Percentiles rank a stretch among this genome's conserved stretches.
These are phyloP conservation scores for Arabidopsis lyrata DNA, from an alignment of 441 rosid species.

Conservation along the genomic window DNA sequence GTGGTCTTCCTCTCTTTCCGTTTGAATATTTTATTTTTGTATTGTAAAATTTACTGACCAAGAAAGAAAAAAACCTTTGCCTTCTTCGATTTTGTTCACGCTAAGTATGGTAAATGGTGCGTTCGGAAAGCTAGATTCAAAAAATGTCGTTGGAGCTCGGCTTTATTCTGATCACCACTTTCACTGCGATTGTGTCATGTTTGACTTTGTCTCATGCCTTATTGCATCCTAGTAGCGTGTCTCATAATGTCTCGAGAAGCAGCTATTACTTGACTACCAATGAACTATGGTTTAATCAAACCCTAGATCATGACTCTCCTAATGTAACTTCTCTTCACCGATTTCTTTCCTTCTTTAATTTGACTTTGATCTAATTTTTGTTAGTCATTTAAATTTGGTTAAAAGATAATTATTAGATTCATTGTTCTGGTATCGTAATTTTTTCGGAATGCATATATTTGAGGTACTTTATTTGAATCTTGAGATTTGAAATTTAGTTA, in stretches of 20 bases:
- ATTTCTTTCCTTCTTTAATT: background rate
- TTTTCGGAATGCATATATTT: background rate
- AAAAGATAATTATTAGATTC: background rate
- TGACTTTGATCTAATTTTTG: background rate
- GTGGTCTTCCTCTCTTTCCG: conserved; percentile 31
- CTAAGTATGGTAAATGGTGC: background rate
- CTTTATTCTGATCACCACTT: conserved; percentile 9
- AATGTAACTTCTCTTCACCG: conserved; percentile 46
- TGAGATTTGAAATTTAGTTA: background rate
- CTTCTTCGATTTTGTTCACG: background rate
- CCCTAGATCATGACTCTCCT: conserved; percentile 82
- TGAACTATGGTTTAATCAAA: conserved; percentile 84
- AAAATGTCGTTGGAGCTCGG: conserved; percentile 31
- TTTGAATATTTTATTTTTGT: background rate
- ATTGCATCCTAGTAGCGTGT: conserved; percentile 43
- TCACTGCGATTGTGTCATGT: background rate
- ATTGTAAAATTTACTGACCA: background rate
- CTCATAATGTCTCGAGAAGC: conserved; percentile 48
- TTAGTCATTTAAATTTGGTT: background rate
- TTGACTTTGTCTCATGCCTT: conserved; percentile 49
- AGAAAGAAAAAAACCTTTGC: background rate
- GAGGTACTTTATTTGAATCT: conserved; percentile 42
- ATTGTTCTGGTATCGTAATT: background rate
- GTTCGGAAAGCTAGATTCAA: background rate
- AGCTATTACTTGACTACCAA: conserved; percentile 65